Base-by-base conservation (phyloP, 352 stramenopile genomes). In the Peronospora farinosa region DNA sequence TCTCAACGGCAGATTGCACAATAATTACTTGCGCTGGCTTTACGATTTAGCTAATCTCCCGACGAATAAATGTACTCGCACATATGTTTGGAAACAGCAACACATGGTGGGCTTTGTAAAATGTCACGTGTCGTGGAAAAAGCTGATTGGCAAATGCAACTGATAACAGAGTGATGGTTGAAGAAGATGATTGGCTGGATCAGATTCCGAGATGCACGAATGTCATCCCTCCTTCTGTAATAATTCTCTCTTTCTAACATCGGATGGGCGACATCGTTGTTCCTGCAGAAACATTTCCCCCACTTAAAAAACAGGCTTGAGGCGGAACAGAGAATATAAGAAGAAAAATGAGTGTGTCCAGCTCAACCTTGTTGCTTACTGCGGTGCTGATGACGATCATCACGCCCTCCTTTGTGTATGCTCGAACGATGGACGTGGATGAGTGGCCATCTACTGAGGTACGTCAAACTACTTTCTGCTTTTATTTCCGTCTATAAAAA, bases 361-460 rank as follows among this genome's bases (percentile, higher is more conserved):
- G 47, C 33, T 39, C 13, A 36, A 51, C 11, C 0, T 48, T 57
- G 42, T 40, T 65, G 57, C 27, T 60, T 11, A 21, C 66, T 15
- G 53, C 52, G 19, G 52, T 60, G 42, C 49, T 67, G 32, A 17
- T 74, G 31, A 48, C 49, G 49, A 33, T 67, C n/a, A 21, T 35
- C n/a, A 43, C 38, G 0, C 43, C 66, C 10, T 37, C 40, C 25
- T 44, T 31, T 2, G 60, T 65, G n/a, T 35, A 61, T 2, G 61
- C 60, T 25, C 73, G 71, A 41, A 60, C 69, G 23, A 87, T 87
- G 75, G 79, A 92, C 42, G 78, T 92, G 32, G 77, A 92, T 40
- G 70, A 81, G 51, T 92, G 82, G 82, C 82, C 82, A 27, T 89
- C 82, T 7, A 77, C 67, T 7, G 82, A 92, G 77, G 81, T 92